These are phyloP conservation scores for Jackrogersella minutella DNA, from an alignment of 495 filamentous ascomycete genomes.

Conservation along the genomic window DNA sequence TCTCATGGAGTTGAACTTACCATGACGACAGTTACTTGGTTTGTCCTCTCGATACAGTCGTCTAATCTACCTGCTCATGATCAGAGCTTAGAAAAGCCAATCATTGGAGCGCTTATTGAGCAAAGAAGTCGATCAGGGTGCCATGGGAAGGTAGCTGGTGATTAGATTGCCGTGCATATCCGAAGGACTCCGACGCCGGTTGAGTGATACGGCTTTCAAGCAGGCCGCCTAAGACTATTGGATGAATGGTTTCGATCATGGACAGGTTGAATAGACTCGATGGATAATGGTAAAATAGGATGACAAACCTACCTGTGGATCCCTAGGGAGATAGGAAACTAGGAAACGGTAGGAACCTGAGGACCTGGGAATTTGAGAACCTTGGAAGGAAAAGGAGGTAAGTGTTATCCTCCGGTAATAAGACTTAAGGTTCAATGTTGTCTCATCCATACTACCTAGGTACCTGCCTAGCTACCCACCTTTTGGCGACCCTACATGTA, in stretches of 20 bases:
- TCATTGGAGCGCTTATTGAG: constrained; percentile 28
- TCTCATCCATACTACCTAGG: too few species aligned
- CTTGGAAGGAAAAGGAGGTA: not conserved
- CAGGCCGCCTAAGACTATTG: not conserved
- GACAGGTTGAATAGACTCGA: not conserved
- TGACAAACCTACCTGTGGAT: not conserved
- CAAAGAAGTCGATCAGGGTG: constrained; percentile 3
- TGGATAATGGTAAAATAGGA: not conserved
- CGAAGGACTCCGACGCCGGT: constrained; percentile 28
- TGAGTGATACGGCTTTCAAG: constrained; percentile 18
- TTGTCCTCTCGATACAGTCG: not conserved
- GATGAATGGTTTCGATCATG: not conserved
- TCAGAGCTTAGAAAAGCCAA: not conserved
- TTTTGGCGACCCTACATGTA: too few species aligned
- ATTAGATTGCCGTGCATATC: constrained; percentile 22
- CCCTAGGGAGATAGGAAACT: not conserved
- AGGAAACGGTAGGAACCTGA: not conserved
- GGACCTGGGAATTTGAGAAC: not conserved
- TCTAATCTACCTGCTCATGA: not conserved
- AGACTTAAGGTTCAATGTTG: too few species aligned
- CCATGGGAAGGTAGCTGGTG: constrained; percentile 3
- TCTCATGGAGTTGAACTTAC: not conserved
- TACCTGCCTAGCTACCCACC: too few species aligned
- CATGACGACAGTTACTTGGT: not conserved
- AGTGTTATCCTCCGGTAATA: not conserved